These are phyloP conservation scores for Pisolithus tinctorius DNA, from an alignment of 768 basidiomycete species.

Conservation along the genomic window DNA sequence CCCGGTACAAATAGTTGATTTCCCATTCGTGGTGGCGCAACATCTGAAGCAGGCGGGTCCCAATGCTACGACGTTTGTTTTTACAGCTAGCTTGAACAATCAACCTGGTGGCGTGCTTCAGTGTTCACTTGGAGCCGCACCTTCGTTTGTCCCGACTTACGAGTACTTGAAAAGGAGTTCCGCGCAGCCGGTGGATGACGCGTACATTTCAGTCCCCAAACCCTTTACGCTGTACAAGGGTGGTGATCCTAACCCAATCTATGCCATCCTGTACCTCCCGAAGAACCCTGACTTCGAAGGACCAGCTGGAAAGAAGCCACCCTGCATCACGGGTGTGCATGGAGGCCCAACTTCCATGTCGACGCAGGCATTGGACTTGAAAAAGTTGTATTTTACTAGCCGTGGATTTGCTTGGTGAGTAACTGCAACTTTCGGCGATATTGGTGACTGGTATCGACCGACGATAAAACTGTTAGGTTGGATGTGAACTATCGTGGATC, in stretches of 20 bases:
- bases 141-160: too few relatives aligned
- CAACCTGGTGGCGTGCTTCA: slow-evolving; percentile 7
- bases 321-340: slow-evolving; percentile 56
- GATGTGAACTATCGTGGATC: slow-evolving; percentile 76
- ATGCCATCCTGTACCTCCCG: slow-evolving; percentile 59
- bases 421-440: background rate
- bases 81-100: slow-evolving; percentile 1
- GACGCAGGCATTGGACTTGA: slow-evolving; percentile 42
- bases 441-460: background rate
- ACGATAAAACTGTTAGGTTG: slow-evolving; percentile 36
- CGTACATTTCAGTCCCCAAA: slow-evolving; percentile 7
- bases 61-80: slow-evolving; percentile 4
- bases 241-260: slow-evolving; percentile 23
- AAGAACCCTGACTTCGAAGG: slow-evolving; percentile 51
- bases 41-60: slow-evolving; percentile 4
- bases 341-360: slow-evolving; percentile 59
- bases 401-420: slow-evolving; percentile 63
- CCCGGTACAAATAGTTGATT: slow-evolving; percentile 1
- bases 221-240: slow-evolving; percentile 4
- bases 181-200: too few relatives aligned
- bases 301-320: slow-evolving; percentile 50
- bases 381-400: slow-evolving; percentile 56
- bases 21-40: slow-evolving; percentile 8
- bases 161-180: too few relatives aligned
- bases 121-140: background rate